Percentiles rank a stretch among this genome's conserved stretches.
Conservation (phyloP, 352 stramenopile species). For the Globisporangium abappressorium region DNA sequence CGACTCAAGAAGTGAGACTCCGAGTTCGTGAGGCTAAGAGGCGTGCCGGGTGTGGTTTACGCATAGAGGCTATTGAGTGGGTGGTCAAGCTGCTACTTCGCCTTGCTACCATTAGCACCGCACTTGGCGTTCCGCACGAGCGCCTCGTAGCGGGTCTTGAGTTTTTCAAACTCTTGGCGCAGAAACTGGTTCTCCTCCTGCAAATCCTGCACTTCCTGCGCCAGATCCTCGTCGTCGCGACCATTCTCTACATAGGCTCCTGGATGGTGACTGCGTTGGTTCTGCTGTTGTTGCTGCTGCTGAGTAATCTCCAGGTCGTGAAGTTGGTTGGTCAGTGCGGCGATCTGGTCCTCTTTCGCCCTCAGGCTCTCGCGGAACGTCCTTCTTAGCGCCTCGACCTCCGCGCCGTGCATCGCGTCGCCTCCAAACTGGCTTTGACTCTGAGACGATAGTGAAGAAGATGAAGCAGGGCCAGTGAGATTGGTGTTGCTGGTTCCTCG, state of each 20-base stretch:
- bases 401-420: conserved; percentile 24
- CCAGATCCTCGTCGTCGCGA: conserved; percentile 7
- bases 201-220: conserved; percentile 46
- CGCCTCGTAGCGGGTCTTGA: conserved; percentile 62
- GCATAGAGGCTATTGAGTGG: neutral
- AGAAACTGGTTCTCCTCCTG: conserved; percentile 70
- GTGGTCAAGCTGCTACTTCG: neutral
- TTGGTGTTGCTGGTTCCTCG: neutral
- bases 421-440: conserved; percentile 19
- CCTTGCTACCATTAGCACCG: neutral
- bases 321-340: conserved; percentile 39
- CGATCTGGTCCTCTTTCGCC: conserved; percentile 64
- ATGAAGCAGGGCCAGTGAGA: neutral
- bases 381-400: conserved; percentile 40
- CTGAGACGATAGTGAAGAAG: neutral
- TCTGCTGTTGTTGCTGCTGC: neutral
- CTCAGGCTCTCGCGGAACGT: conserved; percentile 52
- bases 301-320: conserved; percentile 15
- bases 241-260: neutral
- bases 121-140: conserved; percentile 18
- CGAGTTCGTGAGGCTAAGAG: neutral
- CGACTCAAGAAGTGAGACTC: conserved; percentile 3
- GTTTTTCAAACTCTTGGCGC: conserved; percentile 60
- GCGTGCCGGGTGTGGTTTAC: neutral
- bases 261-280: neutral